phyloP scores from a whole-genome alignment of 441 rosid species.

The Gossypium gossypioides region DNA sequence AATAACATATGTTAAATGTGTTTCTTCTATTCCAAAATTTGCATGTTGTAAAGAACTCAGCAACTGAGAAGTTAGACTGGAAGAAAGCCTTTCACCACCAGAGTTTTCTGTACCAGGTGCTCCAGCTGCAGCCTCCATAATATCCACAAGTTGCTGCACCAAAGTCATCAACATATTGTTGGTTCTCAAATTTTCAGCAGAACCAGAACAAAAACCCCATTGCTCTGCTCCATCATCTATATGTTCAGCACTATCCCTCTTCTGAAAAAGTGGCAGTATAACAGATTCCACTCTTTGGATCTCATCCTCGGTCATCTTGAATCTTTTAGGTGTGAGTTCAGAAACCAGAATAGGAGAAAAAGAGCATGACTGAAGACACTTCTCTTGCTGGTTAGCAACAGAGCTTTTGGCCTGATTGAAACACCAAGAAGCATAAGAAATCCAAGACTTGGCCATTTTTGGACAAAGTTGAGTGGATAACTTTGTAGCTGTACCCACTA shows the following conservation, averaged over 20 bases:
- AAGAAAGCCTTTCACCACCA: constrained; percentile 51
- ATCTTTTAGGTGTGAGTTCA: constrained; percentile 60
- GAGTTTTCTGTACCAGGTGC: constrained; percentile 60
- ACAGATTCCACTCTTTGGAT: constrained; percentile 39
- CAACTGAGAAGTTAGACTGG: constrained; percentile 60
- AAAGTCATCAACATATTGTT: constrained; percentile 28
- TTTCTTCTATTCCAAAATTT: constrained; percentile 39
- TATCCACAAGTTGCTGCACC: constrained; percentile 50
- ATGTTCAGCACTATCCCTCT: constrained; percentile 17
- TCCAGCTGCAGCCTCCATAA: constrained; percentile 73
- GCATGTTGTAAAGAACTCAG: constrained; percentile 30
- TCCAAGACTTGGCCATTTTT: constrained; percentile 92
- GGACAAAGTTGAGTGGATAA: constrained; percentile 85
- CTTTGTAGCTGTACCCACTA: constrained; percentile 69
- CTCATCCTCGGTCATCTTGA: constrained; percentile 70
- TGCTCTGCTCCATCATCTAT: constrained; percentile 27
- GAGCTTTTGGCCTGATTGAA: constrained; percentile 68
- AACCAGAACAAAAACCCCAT: constrained; percentile 21
- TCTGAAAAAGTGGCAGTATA: constrained; percentile 39
- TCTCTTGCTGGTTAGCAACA: constrained; percentile 33
- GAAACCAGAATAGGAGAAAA: constrained; percentile 56
- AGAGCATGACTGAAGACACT: constrained; percentile 38
- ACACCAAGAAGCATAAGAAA: constrained; percentile 96
- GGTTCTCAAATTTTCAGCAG: constrained; percentile 33
- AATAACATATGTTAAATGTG: constrained; percentile 34